Percentiles rank a stretch among this genome's conserved stretches.
These are phyloP conservation scores for Tricladium varicosporioides DNA, from an alignment of 2,329 filamentous ascomycete genomes.

Conservation along the genomic window DNA sequence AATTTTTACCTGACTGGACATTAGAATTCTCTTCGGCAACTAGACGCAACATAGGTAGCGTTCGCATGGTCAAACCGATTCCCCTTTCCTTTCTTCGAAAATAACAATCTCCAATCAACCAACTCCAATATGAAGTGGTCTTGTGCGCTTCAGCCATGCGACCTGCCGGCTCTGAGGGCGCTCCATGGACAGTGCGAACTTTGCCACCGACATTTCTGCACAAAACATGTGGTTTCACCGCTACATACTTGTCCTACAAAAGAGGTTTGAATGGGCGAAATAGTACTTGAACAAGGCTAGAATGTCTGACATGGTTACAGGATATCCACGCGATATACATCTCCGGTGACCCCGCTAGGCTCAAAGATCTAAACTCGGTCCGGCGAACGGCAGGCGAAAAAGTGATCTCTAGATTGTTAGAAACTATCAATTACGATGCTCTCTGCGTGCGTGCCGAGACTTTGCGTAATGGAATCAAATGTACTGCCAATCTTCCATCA, in stretches of 20 bases:
- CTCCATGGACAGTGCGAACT: conserved; percentile 8
- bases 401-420: conserved; percentile 7
- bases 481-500: conserved; percentile 8
- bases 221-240: conserved; percentile 4
- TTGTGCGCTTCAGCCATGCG: conserved; percentile 6
- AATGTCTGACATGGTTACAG: conserved; percentile 6
- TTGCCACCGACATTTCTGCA: conserved; percentile 10
- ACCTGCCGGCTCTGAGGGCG: conserved; percentile 6
- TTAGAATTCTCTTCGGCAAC: not conserved
- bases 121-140: conserved; percentile 2
- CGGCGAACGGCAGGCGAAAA: conserved; percentile 5
- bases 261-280: conserved; percentile 8
- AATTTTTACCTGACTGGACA: not conserved
- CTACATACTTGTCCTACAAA: conserved; percentile 9
- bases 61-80: not conserved
- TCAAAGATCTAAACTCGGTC: conserved; percentile 6
- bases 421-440: conserved; percentile 7
- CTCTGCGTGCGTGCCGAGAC: conserved; percentile 5
- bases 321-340: conserved; percentile 4
- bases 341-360: conserved; percentile 6
- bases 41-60: not conserved
- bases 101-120: not conserved
- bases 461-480: conserved; percentile 8
- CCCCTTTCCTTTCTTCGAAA: not conserved
- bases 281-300: conserved; percentile 2